A percentile compares a stretch with the other conserved stretches of the same genome.
These are phyloP conservation scores for Fragilariopsis cylindrus DNA, from an alignment of 108 stramenopile species.

Conservation along the genomic window DNA sequence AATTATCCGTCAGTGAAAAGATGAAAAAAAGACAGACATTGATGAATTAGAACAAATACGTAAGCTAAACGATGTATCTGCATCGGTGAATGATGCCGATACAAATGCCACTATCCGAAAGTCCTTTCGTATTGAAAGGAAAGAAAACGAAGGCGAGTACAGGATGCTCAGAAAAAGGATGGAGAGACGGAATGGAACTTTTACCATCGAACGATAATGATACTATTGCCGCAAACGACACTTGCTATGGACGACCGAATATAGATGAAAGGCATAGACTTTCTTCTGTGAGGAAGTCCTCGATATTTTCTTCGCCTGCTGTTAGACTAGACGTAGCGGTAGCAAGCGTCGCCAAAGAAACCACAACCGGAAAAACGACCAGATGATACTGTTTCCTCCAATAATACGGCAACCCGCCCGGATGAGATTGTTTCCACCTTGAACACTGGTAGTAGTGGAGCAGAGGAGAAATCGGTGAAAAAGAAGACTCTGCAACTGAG, in stretches of 20 bases:
- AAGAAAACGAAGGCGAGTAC: slow-evolving; percentile 50
- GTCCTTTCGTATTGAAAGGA: slow-evolving; percentile 58
- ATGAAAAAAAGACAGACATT: slow-evolving; percentile 52
- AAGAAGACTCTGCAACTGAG: slow-evolving; percentile 1
- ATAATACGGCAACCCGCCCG: not conserved
- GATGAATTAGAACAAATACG: slow-evolving; percentile 57
- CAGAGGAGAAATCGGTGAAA: not conserved
- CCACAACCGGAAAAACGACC: not conserved
- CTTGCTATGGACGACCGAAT: slow-evolving; percentile 24
- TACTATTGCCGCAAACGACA: slow-evolving; percentile 22
- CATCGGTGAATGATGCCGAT: slow-evolving; percentile 55
- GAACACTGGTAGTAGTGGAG: too few relatives aligned
- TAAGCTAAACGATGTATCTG: slow-evolving; percentile 40
- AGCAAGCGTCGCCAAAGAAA: not conserved
- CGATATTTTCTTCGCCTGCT: slow-evolving; percentile 35
- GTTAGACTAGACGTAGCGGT: not conserved
- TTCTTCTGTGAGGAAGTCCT: slow-evolving; percentile 25
- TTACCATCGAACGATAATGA: slow-evolving; percentile 34
- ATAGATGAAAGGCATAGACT: slow-evolving; percentile 15
- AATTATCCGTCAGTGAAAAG: slow-evolving; percentile 43
- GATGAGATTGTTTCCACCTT: not conserved
- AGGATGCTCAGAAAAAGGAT: slow-evolving; percentile 50
- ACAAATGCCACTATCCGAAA: slow-evolving; percentile 66
- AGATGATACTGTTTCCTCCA: not conserved
- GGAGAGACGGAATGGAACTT: slow-evolving; percentile 62